Conservation (phyloP, 441 rosid genomes). For the Arabidopsis hybrid region DNA sequence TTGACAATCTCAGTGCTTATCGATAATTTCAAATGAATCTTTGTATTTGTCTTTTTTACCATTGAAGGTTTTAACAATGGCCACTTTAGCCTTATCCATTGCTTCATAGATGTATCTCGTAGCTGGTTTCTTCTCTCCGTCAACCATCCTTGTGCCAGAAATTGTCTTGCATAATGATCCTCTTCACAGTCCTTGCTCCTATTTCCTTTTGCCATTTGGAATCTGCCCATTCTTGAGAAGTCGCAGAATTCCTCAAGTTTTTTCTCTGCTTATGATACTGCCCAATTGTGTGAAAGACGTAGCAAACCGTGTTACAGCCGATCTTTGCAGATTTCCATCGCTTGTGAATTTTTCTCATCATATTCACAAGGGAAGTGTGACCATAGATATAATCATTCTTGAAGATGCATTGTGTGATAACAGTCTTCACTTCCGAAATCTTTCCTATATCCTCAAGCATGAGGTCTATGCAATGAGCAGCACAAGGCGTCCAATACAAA, state of each 20-base stretch:
- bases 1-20: background rate
- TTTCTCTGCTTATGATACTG: background rate
- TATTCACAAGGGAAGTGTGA: background rate
- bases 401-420: background rate
- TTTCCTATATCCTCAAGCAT: slow-evolving; percentile 1
- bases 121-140: background rate
- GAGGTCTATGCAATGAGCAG: background rate
- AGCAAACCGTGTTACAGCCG: background rate
- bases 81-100: background rate
- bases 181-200: background rate
- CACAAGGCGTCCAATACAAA: background rate
- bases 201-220: background rate
- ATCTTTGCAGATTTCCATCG: background rate
- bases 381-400: background rate
- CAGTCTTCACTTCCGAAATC: background rate
- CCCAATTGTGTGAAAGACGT: background rate
- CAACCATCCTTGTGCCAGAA: background rate
- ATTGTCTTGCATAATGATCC: background rate
- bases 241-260: background rate
- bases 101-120: background rate
- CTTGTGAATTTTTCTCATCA: background rate
- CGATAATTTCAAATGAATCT: background rate
- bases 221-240: too few relatives aligned
- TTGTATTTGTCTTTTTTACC: background rate
- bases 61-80: background rate